These are phyloP conservation scores for Aureobasidium mangrovei DNA, from an alignment of 2,329 filamentous ascomycete species.

Conservation along the genomic window DNA sequence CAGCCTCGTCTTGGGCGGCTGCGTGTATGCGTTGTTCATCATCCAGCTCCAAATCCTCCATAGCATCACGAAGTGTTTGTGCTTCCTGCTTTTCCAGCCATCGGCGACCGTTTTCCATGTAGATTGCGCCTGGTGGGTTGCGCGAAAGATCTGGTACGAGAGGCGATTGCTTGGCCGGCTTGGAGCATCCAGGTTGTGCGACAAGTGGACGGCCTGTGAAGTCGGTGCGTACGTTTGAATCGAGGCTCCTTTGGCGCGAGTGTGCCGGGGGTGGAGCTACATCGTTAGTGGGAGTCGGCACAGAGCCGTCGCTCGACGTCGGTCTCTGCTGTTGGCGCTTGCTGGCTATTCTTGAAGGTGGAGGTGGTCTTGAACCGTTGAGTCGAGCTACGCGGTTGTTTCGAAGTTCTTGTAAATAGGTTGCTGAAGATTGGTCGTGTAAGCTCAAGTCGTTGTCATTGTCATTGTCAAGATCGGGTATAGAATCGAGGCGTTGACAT, in stretches of 20 bases:
- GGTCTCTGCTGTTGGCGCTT: conserved; percentile 20
- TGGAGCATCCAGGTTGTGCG: conserved; percentile 5
- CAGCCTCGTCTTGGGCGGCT: conserved; percentile 66
- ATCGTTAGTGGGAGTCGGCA: not conserved
- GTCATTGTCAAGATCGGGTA: conserved; percentile 17
- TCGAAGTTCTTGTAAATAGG: conserved; percentile 63
- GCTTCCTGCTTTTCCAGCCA: conserved; percentile 48
- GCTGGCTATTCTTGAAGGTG: conserved; percentile 36
- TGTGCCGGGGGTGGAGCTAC: not conserved
- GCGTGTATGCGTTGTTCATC: conserved; percentile 57
- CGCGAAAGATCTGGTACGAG: not conserved
- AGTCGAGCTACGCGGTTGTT: conserved; percentile 59
- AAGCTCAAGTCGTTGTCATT: conserved; percentile 21
- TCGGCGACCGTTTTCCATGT: too few relatives aligned
- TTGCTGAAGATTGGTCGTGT: conserved; percentile 41
- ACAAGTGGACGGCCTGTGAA: conserved; percentile 27
- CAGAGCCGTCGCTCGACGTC: conserved; percentile 20
- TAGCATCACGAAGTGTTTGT: conserved; percentile 58
- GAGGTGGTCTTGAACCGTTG: conserved; percentile 60
- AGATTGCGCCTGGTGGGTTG: too few relatives aligned
- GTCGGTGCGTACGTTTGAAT: conserved; percentile 17
- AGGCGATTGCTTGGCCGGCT: not conserved
- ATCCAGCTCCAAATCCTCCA: conserved; percentile 63
- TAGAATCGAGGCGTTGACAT: conserved; percentile 16
- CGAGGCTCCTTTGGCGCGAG: conserved; percentile 1